Evolutionary conservation across 1,284 basidiomycete genomes (phyloP), one percentile per base, ranked within the genome.

Genomic region (Irpex sp.): DNA sequence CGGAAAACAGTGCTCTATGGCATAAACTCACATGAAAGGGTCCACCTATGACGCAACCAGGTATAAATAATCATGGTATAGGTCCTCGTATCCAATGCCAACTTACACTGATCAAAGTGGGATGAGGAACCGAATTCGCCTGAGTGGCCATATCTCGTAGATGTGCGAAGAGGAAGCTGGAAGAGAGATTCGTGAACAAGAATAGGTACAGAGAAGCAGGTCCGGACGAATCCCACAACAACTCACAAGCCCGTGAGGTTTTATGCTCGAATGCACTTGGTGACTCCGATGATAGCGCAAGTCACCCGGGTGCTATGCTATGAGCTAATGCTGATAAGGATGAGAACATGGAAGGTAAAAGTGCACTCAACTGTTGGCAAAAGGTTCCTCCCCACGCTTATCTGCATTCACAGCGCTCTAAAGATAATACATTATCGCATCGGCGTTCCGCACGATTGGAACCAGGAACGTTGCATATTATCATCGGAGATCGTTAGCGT

Each of bases 101-200:
- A 70, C 72, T n/a, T 42, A 80, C 80, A 74, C 76, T 73, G 54
- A 91, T 84, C 43, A 90, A 74, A 44, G 87, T 90, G 22, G 87
- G 88, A 75, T 89, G 84, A 13, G 88, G 80, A 32, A 88, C 82
- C 67, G 89, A 90, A 78, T 91, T 91, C 49, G 85, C 88, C 76
- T 80, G 80, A 32, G 89, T 90, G 38, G 89, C 88, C 89, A 90
- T 90, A 49, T 49, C 45, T 58, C 24, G 67, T 11, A 66, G 42
- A 32, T 32, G 32, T 38, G 32, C 7, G 32, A 38, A 38, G 7
- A 7, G 32, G 32, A 38, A 38, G 32, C 32, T 38, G 32, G 32
- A 38, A 38, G 32, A 7, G 7, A 9, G 32, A 7, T 7, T 20
- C 54, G 32, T 56, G 6, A 5, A 10, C 10, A 0, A 38, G 15